Percentiles rank a stretch among this genome's conserved stretches.
Evolutionary conservation across 176 grass and related monocot species (phyloP).

Genomic region (Luzula sylvatica): DNA sequence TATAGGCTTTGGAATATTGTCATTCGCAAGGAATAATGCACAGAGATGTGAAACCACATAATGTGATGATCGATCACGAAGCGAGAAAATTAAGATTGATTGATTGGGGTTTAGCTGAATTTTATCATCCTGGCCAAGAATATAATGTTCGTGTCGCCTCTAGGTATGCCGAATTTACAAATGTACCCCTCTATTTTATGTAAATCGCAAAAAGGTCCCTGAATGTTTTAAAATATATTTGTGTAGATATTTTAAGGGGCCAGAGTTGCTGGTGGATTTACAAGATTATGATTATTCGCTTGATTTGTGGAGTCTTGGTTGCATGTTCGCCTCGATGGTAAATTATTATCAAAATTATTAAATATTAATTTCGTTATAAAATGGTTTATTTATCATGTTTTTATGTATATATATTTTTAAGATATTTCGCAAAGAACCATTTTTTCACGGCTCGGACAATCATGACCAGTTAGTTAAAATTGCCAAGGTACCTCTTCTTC

Average conservation of each 20-base stretch:
- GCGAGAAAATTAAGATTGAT: constrained; percentile 76
- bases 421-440: constrained; percentile 79
- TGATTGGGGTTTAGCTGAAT: constrained; percentile 97
- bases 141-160: constrained; percentile 98
- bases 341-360: constrained; percentile 13
- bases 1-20: constrained; percentile 95
- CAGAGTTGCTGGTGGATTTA: constrained; percentile 93
- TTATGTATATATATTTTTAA: constrained; percentile 19
- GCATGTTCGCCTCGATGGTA: constrained; percentile 97
- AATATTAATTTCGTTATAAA: not conserved
- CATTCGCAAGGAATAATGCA: constrained; percentile 97
- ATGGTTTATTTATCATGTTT: not conserved
- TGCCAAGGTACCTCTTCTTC: constrained; percentile 45
- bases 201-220: not conserved
- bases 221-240: not conserved
- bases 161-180: constrained; percentile 33
- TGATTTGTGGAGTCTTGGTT: constrained; percentile 98
- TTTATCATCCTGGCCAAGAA: constrained; percentile 87
- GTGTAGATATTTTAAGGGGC: constrained; percentile 46
- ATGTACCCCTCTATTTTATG: too few relatives aligned
- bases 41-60: constrained; percentile 92
- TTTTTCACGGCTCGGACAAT: constrained; percentile 92
- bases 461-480: constrained; percentile 97
- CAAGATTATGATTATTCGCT: constrained; percentile 97
- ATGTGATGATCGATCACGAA: constrained; percentile 95